Evolutionary conservation across 257 asterid genomes (phyloP).

Genomic region (Ajuga chamaepitys): DNA sequence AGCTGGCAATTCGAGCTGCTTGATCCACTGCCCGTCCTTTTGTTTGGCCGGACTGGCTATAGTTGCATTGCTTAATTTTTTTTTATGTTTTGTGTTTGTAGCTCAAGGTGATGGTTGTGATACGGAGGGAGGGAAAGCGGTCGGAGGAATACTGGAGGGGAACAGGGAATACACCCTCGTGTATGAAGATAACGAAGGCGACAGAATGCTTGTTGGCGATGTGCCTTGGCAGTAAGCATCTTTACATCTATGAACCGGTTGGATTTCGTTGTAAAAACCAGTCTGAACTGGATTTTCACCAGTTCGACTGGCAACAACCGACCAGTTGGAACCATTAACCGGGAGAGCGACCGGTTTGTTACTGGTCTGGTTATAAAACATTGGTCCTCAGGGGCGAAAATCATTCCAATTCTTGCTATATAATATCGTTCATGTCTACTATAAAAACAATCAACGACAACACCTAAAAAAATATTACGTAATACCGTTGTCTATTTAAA

Average conservation of each 20-base stretch:
- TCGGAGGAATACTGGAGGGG: conserved; percentile 54
- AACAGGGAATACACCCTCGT: conserved; percentile 83
- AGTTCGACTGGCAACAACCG: no score
- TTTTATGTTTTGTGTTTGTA: conserved; percentile 9
- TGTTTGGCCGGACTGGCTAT: background rate
- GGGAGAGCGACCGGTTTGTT: no score
- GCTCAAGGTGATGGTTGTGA: conserved; percentile 58
- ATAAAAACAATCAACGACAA: no score
- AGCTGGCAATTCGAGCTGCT: background rate
- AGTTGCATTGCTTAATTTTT: background rate
- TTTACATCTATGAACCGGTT: conserved; percentile 18
- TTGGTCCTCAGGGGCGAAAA: no score
- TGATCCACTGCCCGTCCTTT: background rate
- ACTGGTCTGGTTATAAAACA: no score
- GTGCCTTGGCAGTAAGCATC: conserved; percentile 95
- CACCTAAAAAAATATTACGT: no score
- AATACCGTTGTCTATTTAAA: no score
- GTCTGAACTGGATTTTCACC: no score
- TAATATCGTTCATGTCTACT: no score
- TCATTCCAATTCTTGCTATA: no score
- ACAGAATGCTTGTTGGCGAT: conserved; percentile 94
- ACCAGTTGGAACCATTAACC: no score
- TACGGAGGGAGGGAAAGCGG: conserved; percentile 37
- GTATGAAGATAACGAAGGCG: conserved; percentile 92
- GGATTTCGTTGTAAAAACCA: no score